Evolutionary conservation across 169 alveolate genomes (phyloP), one percentile per base, ranked within the genome.

Genomic region (Toxoplasma gondii): DNA sequence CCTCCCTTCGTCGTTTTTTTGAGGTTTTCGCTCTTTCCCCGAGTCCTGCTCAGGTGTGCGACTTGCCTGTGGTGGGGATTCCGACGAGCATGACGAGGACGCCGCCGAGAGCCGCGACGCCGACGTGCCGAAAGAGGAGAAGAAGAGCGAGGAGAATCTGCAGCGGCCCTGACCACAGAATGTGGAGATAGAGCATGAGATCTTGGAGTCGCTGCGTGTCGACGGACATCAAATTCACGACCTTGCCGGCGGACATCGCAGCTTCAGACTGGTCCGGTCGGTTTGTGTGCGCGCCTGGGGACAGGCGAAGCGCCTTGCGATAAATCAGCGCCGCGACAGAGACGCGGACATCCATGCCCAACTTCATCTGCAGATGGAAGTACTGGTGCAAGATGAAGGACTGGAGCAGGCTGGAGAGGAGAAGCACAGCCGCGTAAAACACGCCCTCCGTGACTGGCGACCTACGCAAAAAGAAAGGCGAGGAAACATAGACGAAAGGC

Each of bases 151-250:
- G 22, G 83, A 17, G 10, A 49, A 93, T 86, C 83, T 93, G 95
- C 27, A 74, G 45, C 31, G 93, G 93, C 0, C 78, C 95, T 19
- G 93, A 93, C 95, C 95, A 93, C 41, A 93, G 87, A 9, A 78
- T 45, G 82, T 93, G 95, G 31, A 93, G 9, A 43, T 93, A 93
- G 22, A 53, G 58, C 95, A 93, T 93, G 36, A 67, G 53, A 36
- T 93, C 93, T 27, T 69, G 92, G 38, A 93, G 83, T 2, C 95
- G 43, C 91, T 87, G 93, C 45, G 88, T 58, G 64, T 93, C 95
- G 49, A 84, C 81, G 0, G 92, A 22, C 93, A 93, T 84, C 44
- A 93, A 53, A 34, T 93, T 93, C 36, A 93, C 93, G 43, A 43
- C 39, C 64, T 93, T 36, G 16, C 95, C 95, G 22, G 95, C 49